Evolutionary conservation across 139 green algal genomes (phyloP).

Genomic region (Parachlorella kessleri): DNA sequence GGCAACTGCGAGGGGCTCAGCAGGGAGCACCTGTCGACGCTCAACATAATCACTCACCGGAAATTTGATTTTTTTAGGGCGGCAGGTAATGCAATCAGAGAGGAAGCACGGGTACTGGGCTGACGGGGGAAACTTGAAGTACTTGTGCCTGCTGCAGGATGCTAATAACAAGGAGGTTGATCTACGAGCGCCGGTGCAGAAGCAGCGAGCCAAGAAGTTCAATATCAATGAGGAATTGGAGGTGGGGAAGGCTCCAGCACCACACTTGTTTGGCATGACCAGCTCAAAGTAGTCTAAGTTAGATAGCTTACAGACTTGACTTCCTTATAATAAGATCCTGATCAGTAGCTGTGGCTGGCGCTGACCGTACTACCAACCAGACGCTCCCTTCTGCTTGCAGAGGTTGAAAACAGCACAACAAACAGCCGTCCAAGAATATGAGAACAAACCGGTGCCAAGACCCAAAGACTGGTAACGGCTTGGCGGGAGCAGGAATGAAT

Average conservation of each 20-base stretch:
- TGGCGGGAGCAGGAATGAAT: not conserved
- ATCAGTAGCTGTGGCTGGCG: not conserved
- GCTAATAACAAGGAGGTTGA: conserved; percentile 30
- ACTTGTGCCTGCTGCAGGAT: conserved; percentile 26
- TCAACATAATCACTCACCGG: not conserved
- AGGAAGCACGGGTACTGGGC: not conserved
- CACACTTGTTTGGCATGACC: not conserved
- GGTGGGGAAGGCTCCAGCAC: not conserved
- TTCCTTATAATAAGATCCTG: too few species aligned
- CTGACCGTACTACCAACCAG: not conserved
- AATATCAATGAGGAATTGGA: conserved; percentile 36
- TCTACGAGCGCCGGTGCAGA: conserved; percentile 24
- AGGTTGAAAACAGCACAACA: not conserved
- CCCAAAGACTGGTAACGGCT: conserved; percentile 16
- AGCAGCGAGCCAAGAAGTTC: conserved; percentile 47
- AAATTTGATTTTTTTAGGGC: not conserved
- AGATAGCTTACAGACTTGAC: not conserved
- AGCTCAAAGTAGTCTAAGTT: not conserved
- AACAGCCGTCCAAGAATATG: conserved; percentile 8
- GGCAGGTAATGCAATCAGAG: not conserved
- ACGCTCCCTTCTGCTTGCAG: not conserved
- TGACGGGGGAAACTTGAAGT: not conserved
- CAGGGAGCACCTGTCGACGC: not conserved
- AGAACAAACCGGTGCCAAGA: conserved; percentile 21
- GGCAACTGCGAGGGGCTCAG: not conserved